A percentile compares a stretch with the other conserved stretches of the same genome.
These are phyloP conservation scores for Cladophialophora bantiana DNA, from an alignment of 2,329 filamentous ascomycete species.

Conservation along the genomic window DNA sequence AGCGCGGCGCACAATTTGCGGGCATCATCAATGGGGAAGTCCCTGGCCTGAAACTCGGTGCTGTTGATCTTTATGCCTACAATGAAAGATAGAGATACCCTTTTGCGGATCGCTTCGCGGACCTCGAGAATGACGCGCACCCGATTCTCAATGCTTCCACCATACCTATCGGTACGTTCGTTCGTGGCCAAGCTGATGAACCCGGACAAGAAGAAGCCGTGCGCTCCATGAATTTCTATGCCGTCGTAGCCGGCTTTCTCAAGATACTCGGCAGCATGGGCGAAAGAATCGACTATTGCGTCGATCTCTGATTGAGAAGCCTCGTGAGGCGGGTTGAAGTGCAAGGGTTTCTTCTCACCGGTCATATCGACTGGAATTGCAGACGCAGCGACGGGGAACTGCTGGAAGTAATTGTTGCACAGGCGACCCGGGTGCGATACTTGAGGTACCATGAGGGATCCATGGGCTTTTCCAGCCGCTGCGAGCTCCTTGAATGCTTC, in stretches of 20 bases:
- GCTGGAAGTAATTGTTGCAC: conserved; percentile 58
- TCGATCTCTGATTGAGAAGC: conserved; percentile 51
- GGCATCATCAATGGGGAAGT: conserved; percentile 57
- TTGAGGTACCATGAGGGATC: conserved; percentile 65
- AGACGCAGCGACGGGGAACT: conserved; percentile 42
- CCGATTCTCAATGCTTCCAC: conserved; percentile 70
- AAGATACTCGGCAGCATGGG: conserved; percentile 67
- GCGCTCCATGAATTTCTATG: conserved; percentile 59
- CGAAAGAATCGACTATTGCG: conserved; percentile 65
- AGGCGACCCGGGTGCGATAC: conserved; percentile 68
- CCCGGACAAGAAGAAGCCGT: conserved; percentile 65
- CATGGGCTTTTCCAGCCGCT: conserved; percentile 62
- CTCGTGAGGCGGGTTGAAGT: conserved; percentile 47
- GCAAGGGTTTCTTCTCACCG: conserved; percentile 46
- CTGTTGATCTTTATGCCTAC: conserved; percentile 66
- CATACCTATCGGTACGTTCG: conserved; percentile 68
- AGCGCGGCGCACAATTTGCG: conserved; percentile 48
- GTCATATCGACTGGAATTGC: conserved; percentile 45
- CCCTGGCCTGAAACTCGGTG: conserved; percentile 60
- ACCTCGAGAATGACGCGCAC: conserved; percentile 65
- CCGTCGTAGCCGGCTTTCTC: conserved; percentile 68
- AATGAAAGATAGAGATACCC: conserved; percentile 47
- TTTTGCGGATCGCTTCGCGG: conserved; percentile 46
- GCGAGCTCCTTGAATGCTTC: conserved; percentile 66
- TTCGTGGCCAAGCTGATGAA: conserved; percentile 63